Evolutionary conservation across 2,329 filamentous ascomycete species (phyloP).

Genomic region (Apiospora pterosperma): DNA sequence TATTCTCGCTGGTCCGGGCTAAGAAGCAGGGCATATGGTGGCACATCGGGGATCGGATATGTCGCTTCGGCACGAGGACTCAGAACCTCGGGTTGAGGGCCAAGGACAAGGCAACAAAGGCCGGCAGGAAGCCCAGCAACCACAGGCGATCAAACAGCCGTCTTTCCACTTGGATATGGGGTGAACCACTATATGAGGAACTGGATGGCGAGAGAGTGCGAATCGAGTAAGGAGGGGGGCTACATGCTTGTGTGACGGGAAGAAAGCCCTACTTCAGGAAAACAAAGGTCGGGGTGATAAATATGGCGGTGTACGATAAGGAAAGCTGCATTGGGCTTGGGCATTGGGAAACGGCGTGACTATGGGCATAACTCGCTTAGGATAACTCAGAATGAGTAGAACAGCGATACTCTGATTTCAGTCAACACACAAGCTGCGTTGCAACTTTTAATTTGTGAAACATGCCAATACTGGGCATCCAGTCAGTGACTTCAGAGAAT

Average conservation of each 20-base stretch:
- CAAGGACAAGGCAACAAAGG: background rate
- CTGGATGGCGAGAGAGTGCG: background rate
- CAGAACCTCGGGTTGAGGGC: background rate
- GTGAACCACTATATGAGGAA: background rate
- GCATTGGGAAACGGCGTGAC: background rate
- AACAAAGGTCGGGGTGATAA: background rate
- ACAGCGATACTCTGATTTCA: background rate
- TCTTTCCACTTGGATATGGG: background rate
- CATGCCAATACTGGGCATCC: background rate
- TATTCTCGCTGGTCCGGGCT: background rate
- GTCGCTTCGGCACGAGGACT: background rate
- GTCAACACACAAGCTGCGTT: background rate
- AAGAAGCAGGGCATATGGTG: conserved; percentile 7
- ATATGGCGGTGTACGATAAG: background rate
- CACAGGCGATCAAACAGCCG: background rate
- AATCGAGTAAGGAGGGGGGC: background rate
- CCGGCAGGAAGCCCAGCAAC: background rate
- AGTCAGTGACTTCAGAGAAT: background rate
- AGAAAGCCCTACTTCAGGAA: background rate
- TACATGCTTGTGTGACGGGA: too few species aligned
- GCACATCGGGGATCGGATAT: conserved; percentile 3
- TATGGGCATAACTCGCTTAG: background rate
- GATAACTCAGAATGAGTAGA: background rate
- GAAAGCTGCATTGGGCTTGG: background rate
- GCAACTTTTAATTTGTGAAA: background rate